Evolutionary conservation across 805 yeast genomes (phyloP), one percentile per base, ranked within the genome.

Genomic region (Sugiyamaella lignohabitans): DNA sequence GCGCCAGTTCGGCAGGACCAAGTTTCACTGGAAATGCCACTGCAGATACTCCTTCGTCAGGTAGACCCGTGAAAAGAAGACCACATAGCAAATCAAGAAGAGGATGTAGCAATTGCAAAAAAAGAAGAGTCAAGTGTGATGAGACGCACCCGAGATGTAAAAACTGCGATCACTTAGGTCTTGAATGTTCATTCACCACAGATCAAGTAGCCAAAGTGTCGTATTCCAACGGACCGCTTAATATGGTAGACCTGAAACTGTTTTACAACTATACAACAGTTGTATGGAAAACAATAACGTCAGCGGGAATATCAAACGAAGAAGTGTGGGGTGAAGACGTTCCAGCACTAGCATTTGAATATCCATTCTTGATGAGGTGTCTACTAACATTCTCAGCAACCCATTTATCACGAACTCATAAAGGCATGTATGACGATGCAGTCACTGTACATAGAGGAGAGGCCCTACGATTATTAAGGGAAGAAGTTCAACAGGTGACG

Each of bases 301-400:
- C 82, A 1, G 94, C 96, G 1, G 96, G 96, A 1, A 87, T 89
- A 29, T 83, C 91, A 27, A 94, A 84, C 53, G 79, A 82, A 24
- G 78, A 82, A 53, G 83, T 89, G 34, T 91, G 97, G 97, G 78
- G 81, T 45, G 79, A 77, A 43, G 94, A 87, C 55, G 87, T 91
- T 20, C 96, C 96, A 0, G 78, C 81, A 69, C 70, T 89, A 48
- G 95, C 97, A 3, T 87, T 89, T 66, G 78, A 82, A 47, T 82
- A 82, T 61, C 95, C 96, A 14, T 88, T 87, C 58, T 70, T 91
- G 54, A 87, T 91, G 96, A 97, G 91, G 61, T 82, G 95, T 1
- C 73, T 91, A 11, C 69, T 91, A 45, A 95, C 95, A 21, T 86
- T 91, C 59, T 81, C 95, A 47, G 97, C 97, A 1, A 87, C 97